Evolutionary conservation across 441 rosid genomes (phyloP), one percentile per base, ranked within the genome.

Genomic region (Brassica balearica): DNA sequence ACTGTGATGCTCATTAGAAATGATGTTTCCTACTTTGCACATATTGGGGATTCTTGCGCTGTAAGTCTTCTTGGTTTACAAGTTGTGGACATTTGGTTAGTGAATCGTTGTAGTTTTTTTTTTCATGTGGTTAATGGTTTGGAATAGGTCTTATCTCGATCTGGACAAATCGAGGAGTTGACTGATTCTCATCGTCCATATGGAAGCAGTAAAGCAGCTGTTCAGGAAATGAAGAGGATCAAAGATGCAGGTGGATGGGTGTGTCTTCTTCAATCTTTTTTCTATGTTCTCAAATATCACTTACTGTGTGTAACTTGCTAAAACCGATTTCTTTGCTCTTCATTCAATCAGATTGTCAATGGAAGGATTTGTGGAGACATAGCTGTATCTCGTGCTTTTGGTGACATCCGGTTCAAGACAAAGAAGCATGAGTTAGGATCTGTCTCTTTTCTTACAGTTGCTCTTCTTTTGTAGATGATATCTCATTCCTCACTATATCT

Each of bases 231-330:
- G 72, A 90, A 80, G 85, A 93, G 99, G 82, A 90, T 95, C 77
- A 91, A 93, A 87, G 97, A 93, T 89, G 98, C 99, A 90, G 98
- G 99, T 89, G 99, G 99, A 88, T 95, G 99, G 98, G 99, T 95
- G 96, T 88, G 97, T 91, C 83, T 85, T 86, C 84, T 76, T 32
- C 38, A 32, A 32, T 32, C 38, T 6, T 32, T 32, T 23, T 32
- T 32, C 38, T 6, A 5, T 32, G 38, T 4, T 36, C 11, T 53
- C 66, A 51, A 61, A 1, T 19, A 22, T 15, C 53, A 3, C 46
- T 55, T 59, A 10, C 14, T 25, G 22, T 15, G 65, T 46, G 36
- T 12, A 15, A 4, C 48, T 58, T 0, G 34, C 34, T 29, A 29
- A 72, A 15, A n/a, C 2, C 15, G 12, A n/a, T 59, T 32, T 48